Evolutionary conservation across 345 rosid species (phyloP).

Genomic region (Camelina sativa): DNA sequence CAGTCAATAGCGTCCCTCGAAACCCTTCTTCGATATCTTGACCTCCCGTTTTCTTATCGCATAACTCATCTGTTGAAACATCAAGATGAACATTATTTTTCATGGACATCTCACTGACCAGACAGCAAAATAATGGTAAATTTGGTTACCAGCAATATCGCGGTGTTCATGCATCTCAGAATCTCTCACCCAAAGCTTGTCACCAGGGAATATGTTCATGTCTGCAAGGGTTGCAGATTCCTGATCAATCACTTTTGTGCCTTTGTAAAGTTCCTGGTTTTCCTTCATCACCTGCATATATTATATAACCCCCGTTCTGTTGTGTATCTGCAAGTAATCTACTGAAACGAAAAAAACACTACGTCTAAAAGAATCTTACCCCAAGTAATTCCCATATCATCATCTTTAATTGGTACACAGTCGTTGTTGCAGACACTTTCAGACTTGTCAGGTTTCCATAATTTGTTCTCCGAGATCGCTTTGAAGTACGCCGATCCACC

Average conservation of each 20-base stretch:
- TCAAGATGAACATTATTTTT: neutral
- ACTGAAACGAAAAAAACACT: conserved; percentile 9
- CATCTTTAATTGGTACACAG: conserved; percentile 93
- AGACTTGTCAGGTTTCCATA: conserved; percentile 73
- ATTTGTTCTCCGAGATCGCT: conserved; percentile 81
- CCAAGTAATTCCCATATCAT: conserved; percentile 99
- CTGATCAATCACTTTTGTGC: conserved; percentile 71
- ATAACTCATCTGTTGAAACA: conserved; percentile 76
- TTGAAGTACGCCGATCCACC: conserved; percentile 81
- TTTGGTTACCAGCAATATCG: conserved; percentile 87
- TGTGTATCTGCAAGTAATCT: conserved; percentile 22
- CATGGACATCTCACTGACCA: conserved; percentile 16
- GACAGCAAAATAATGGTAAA: neutral
- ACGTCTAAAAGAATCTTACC: conserved; percentile 54
- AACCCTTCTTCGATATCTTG: conserved; percentile 81
- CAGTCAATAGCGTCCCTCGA: conserved; percentile 83
- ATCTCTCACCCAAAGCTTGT: conserved; percentile 96
- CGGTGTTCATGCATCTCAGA: conserved; percentile 92
- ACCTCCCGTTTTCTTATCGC: conserved; percentile 62
- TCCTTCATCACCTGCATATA: conserved; percentile 90
- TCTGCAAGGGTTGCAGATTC: conserved; percentile 97
- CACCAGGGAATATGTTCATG: conserved; percentile 92
- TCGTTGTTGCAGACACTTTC: conserved; percentile 86
- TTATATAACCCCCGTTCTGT: neutral
- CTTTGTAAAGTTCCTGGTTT: conserved; percentile 92